These are phyloP conservation scores for Aspergillus sojae DNA, from an alignment of 2,329 filamentous ascomycete species.

Conservation along the genomic window DNA sequence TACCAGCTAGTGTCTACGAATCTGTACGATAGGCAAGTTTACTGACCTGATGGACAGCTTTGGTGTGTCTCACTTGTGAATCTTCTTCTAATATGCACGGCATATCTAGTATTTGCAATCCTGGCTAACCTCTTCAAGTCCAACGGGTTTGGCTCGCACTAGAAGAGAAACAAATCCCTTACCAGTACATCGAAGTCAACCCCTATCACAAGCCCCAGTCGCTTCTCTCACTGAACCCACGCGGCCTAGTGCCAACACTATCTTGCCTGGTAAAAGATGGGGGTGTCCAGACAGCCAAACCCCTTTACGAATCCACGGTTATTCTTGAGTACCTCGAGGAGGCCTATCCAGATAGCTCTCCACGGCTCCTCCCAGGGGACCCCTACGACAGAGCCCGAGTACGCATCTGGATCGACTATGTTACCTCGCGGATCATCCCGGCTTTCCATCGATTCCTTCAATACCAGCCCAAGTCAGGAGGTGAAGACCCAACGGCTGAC, in stretches of 20 bases:
- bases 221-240: conserved; percentile 72
- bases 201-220: conserved; percentile 72
- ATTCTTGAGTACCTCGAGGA: conserved; percentile 78
- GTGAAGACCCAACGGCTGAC: conserved; percentile 33
- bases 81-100: neutral
- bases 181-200: conserved; percentile 78
- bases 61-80: conserved; percentile 24
- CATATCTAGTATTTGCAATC: neutral
- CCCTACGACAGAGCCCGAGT: conserved; percentile 67
- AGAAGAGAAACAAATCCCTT: conserved; percentile 71
- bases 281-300: conserved; percentile 47
- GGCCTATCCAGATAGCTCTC: conserved; percentile 58
- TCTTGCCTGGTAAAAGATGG: conserved; percentile 29
- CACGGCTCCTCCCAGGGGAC: conserved; percentile 60
- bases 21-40: neutral
- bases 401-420: conserved; percentile 74
- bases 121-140: conserved; percentile 39
- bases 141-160: conserved; percentile 74
- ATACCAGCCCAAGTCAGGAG: conserved; percentile 39
- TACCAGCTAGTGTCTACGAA: neutral
- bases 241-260: conserved; percentile 74
- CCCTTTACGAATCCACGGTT: conserved; percentile 72
- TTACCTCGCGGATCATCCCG: conserved; percentile 68
- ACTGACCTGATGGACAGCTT: conserved; percentile 29
- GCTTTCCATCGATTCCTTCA: conserved; percentile 66